Conservation (phyloP, 2,329 filamentous ascomycete genomes). For the Trichoderma oligosporum region DNA sequence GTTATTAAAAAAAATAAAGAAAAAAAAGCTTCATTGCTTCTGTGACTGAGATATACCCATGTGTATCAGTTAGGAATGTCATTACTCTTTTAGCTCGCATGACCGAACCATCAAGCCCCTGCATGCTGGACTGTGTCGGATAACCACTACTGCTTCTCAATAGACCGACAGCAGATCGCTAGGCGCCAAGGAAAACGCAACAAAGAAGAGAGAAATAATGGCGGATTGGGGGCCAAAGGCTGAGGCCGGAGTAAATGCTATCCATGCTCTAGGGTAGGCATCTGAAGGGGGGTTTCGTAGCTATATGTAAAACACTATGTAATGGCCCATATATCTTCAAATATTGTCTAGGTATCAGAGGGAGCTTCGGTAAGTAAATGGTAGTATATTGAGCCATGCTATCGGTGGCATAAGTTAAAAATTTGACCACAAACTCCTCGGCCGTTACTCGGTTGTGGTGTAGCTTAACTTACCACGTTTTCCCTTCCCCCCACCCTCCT, state of each 20-base stretch:
- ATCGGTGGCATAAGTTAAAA: background rate
- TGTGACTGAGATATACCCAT: too few species aligned
- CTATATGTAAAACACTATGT: too few species aligned
- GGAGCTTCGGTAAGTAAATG: background rate
- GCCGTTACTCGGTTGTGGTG: background rate
- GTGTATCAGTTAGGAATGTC: background rate
- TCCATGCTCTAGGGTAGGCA: slow-evolving; percentile 3
- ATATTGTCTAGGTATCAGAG: background rate
- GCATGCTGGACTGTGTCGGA: background rate
- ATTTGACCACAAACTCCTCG: background rate
- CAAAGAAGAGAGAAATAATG: background rate
- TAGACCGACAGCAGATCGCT: background rate
- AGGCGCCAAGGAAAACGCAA: background rate
- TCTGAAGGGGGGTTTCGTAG: background rate
- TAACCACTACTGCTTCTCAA: background rate
- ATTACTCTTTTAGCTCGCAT: background rate
- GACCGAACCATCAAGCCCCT: slow-evolving; percentile 3
- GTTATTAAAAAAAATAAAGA: too few species aligned
- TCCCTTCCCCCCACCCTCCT: background rate
- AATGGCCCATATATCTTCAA: background rate
- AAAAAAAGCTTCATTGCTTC: too few species aligned
- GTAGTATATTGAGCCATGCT: background rate
- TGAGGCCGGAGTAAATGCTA: background rate
- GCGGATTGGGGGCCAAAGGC: background rate
- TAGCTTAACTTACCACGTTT: slow-evolving; percentile 15